Evolutionary conservation across 495 filamentous ascomycete genomes (phyloP).

Genomic region (Parachaetomium inaequale): DNA sequence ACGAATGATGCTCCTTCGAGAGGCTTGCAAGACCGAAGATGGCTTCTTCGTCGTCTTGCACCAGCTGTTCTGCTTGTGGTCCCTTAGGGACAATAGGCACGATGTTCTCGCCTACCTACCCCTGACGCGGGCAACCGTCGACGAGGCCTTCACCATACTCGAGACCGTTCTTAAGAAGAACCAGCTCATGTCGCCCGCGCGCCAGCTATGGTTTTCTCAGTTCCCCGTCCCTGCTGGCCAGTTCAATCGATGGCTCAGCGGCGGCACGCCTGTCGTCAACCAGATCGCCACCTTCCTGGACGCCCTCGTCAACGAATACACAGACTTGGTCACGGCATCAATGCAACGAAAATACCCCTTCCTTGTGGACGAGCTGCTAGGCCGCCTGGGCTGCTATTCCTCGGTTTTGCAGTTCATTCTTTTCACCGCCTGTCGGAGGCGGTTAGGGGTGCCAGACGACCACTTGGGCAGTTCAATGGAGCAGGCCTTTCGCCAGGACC

Average conservation of each 20-base stretch:
- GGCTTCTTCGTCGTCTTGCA: conserved; percentile 63
- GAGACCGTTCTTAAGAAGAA: conserved; percentile 42
- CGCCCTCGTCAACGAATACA: conserved; percentile 33
- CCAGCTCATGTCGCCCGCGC: conserved; percentile 29
- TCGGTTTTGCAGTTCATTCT: conserved; percentile 55
- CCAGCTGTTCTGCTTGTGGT: conserved; percentile 61
- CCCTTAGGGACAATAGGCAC: conserved; percentile 18
- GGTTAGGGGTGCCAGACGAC: conserved; percentile 34
- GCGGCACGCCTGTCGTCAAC: conserved; percentile 18
- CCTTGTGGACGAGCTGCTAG: conserved; percentile 56
- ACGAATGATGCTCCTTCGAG: conserved; percentile 52
- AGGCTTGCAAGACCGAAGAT: conserved; percentile 57
- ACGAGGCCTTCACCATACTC: conserved; percentile 40
- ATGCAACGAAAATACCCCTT: conserved; percentile 48
- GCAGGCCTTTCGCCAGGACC: conserved; percentile 37
- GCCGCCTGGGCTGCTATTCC: conserved; percentile 50
- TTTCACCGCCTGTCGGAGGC: conserved; percentile 53
- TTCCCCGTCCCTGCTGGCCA: conserved; percentile 47
- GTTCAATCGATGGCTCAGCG: conserved; percentile 21
- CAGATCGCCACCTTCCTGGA: conserved; percentile 37
- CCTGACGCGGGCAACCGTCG: conserved; percentile 10
- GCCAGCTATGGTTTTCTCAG: conserved; percentile 49
- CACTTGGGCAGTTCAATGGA: conserved; percentile 32
- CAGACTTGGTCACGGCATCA: neutral
- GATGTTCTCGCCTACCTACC: conserved; percentile 10